phyloP scores from a whole-genome alignment of 257 asterid species.

The Capsicum rhomboideum region DNA sequence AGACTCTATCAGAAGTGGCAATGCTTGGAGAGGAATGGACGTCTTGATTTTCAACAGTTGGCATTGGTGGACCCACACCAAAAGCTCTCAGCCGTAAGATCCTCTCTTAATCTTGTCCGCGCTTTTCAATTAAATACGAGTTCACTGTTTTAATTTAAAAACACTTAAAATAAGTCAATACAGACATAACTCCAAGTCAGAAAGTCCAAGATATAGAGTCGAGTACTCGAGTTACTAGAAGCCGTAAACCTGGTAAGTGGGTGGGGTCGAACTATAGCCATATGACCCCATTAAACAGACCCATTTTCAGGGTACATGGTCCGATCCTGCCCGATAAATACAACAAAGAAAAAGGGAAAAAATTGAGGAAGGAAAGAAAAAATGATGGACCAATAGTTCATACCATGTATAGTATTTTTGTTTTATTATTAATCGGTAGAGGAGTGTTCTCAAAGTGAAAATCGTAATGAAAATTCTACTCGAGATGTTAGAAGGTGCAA shows the following conservation, averaged over 20 bases:
- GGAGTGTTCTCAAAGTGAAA: not conserved
- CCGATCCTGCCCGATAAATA: no score
- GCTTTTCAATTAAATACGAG: not conserved
- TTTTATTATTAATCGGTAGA: not conserved
- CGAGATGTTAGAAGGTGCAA: not conserved
- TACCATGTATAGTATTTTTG: no score
- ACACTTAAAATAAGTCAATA: no score
- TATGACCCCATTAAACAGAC: not conserved
- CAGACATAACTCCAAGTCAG: no score
- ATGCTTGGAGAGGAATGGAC: conserved; percentile 79
- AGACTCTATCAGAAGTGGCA: conserved; percentile 53
- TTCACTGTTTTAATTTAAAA: no score
- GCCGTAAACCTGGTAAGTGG: no score
- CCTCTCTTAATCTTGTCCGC: not conserved
- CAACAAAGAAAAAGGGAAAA: no score
- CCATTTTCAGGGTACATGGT: no score
- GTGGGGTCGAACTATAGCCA: no score
- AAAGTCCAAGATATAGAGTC: no score
- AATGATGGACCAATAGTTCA: not conserved
- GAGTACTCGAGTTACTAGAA: no score
- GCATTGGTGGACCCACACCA: conserved; percentile 98
- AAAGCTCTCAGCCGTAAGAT: conserved; percentile 63
- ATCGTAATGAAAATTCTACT: not conserved
- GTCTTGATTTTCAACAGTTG: conserved; percentile 73
- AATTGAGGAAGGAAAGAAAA: no score